Conservation (phyloP, 169 alveolate species). For the Eimeria sp. region DNA sequence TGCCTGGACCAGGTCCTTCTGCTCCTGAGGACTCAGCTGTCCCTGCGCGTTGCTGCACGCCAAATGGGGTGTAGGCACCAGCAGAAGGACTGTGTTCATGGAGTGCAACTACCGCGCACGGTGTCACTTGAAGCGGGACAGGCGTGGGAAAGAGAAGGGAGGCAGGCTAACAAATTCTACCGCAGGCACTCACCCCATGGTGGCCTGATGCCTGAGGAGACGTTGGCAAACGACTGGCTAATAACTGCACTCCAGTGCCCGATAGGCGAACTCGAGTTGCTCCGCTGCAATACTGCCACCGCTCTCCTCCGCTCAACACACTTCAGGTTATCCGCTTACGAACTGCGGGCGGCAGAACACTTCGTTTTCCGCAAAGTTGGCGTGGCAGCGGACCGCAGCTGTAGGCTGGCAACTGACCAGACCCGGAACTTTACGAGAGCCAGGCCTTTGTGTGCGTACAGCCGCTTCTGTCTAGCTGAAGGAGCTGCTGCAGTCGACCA, state of each 20-base stretch:
- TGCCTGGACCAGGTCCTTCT: slow-evolving; percentile 90
- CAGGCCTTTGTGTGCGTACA: background rate
- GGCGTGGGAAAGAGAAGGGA: background rate
- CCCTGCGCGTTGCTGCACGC: slow-evolving; percentile 83
- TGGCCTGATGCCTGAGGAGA: background rate
- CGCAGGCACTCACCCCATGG: slow-evolving; percentile 48
- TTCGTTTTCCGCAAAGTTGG: background rate
- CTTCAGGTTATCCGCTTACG: background rate
- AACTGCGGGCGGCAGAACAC: background rate
- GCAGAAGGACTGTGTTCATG: background rate
- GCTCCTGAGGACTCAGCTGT: slow-evolving; percentile 88
- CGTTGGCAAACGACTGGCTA: background rate
- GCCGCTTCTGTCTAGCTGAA: background rate
- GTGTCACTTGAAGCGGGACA: background rate
- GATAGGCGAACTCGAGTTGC: background rate
- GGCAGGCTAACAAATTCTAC: background rate
- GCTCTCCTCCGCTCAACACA: background rate
- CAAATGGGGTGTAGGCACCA: background rate
- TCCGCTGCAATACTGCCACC: slow-evolving; percentile 5
- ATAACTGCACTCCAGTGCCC: background rate
- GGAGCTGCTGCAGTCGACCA: background rate
- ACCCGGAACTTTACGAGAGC: background rate
- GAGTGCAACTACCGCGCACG: no score
- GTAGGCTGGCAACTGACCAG: background rate
- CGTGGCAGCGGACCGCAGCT: background rate